Evolutionary conservation across 768 basidiomycete genomes (phyloP).

Genomic region (Symmetrospora coprosmae): DNA sequence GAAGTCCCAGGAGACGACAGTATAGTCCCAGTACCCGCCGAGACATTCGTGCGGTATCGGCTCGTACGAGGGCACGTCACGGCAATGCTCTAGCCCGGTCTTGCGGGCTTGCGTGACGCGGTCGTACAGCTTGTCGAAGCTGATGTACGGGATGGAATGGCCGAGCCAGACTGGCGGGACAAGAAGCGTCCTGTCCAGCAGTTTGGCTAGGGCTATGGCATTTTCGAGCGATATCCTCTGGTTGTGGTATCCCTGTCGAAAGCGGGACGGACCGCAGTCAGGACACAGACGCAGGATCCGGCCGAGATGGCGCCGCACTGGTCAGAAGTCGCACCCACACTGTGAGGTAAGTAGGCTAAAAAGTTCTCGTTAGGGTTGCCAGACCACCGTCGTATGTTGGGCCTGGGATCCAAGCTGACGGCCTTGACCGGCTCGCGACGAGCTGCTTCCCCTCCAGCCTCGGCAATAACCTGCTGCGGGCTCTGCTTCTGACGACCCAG

Average conservation of each 20-base stretch:
- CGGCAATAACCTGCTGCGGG: no score
- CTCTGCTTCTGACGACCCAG: no score
- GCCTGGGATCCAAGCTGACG: background rate
- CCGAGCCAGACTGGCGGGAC: conserved; percentile 63
- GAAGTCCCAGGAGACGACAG: conserved; percentile 56
- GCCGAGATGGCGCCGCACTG: background rate
- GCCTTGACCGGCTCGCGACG: no score
- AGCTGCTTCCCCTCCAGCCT: no score
- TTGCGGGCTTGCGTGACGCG: conserved; percentile 43
- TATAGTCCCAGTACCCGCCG: conserved; percentile 47
- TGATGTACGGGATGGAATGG: conserved; percentile 49
- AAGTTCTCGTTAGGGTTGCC: conserved; percentile 41
- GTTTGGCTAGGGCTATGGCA: conserved; percentile 54
- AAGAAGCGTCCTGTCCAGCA: conserved; percentile 63
- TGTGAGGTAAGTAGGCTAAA: conserved; percentile 62
- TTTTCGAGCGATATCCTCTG: conserved; percentile 78
- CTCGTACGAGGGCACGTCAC: conserved; percentile 38
- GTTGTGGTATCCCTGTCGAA: conserved; percentile 59
- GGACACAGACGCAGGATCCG: background rate
- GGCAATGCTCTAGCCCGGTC: conserved; percentile 30
- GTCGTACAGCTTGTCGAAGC: conserved; percentile 44
- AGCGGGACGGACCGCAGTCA: no score
- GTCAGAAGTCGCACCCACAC: background rate
- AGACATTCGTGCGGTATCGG: conserved; percentile 47
- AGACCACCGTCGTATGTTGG: background rate